Conservation (phyloP, 2,329 filamentous ascomycete species). For the Penicillium brevicompactum region DNA sequence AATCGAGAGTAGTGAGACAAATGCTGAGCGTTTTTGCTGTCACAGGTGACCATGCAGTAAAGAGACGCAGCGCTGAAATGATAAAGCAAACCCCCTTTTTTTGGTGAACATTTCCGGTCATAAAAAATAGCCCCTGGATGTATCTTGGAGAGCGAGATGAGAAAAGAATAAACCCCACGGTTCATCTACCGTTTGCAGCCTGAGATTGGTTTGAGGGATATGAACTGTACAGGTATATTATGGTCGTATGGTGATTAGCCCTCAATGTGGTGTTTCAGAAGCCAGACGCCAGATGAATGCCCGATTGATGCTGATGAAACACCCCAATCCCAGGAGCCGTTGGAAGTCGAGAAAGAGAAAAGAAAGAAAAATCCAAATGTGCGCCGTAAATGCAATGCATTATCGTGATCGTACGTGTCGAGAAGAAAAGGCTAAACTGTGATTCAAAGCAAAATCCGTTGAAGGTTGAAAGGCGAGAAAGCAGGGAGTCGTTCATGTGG, state of each 20-base stretch:
- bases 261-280: conserved; percentile 21
- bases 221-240: conserved; percentile 39
- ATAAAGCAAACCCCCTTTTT: conserved; percentile 18
- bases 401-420: conserved; percentile 41
- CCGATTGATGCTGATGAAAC: conserved; percentile 33
- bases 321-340: conserved; percentile 15
- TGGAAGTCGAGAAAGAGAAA: conserved; percentile 17
- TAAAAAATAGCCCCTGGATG: conserved; percentile 2
- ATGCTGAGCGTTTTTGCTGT: conserved; percentile 22
- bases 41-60: conserved; percentile 12
- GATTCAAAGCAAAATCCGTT: conserved; percentile 12
- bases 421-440: conserved; percentile 15
- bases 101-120: conserved; percentile 13
- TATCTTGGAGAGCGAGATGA: conserved; percentile 8
- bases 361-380: conserved; percentile 33
- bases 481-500: too few species aligned
- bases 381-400: conserved; percentile 44
- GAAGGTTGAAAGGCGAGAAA: background rate
- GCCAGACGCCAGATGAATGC: conserved; percentile 29
- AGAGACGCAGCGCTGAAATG: conserved; percentile 19
- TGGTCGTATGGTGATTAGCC: conserved; percentile 21
- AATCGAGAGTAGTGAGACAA: conserved; percentile 8
- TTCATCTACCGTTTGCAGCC: conserved; percentile 20
- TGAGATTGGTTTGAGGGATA: conserved; percentile 15
- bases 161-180: conserved; percentile 17